phyloP scores from a whole-genome alignment of 2,329 filamentous ascomycete species.

The Elsinoe ampelina region DNA sequence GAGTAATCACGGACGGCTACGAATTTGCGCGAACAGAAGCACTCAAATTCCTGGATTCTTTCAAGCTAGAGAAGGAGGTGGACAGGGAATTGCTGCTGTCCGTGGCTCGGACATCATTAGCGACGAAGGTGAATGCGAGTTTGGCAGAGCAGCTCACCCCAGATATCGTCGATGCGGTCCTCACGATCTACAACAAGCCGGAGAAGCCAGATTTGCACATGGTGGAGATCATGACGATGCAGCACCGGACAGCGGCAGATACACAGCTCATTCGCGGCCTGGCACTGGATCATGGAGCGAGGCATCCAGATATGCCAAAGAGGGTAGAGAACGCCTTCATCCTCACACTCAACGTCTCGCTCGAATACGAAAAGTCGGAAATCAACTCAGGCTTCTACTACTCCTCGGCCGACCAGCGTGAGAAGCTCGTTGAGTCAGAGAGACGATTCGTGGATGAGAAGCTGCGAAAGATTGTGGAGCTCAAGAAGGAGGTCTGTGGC shows the following conservation, averaged over 20 bases:
- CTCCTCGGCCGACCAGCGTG: conserved; percentile 88
- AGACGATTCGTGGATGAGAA: conserved; percentile 93
- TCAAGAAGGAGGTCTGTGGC: conserved; percentile 96
- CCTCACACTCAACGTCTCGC: conserved; percentile 86
- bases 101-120: conserved; percentile 86
- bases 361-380: conserved; percentile 98
- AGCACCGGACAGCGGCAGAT: conserved; percentile 91
- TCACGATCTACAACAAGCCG: conserved; percentile 82
- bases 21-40: conserved; percentile 93
- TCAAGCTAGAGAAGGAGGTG: conserved; percentile 81
- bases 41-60: conserved; percentile 86
- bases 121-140: conserved; percentile 85
- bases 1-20: conserved; percentile 95
- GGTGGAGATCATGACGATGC: conserved; percentile 99
- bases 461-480: conserved; percentile 90
- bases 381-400: conserved; percentile 99
- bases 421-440: conserved; percentile 97
- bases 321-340: conserved; percentile 91
- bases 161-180: conserved; percentile 90
- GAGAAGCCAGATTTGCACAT: conserved; percentile 96
- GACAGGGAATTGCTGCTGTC: conserved; percentile 90
- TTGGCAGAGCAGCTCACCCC: conserved; percentile 88
- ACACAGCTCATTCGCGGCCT: conserved; percentile 91
- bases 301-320: conserved; percentile 98
- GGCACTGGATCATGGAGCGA: conserved; percentile 86